A percentile compares a stretch with the other conserved stretches of the same genome.
Evolutionary conservation across 345 rosid genomes (phyloP).

Genomic region (Trapa incisa): DNA sequence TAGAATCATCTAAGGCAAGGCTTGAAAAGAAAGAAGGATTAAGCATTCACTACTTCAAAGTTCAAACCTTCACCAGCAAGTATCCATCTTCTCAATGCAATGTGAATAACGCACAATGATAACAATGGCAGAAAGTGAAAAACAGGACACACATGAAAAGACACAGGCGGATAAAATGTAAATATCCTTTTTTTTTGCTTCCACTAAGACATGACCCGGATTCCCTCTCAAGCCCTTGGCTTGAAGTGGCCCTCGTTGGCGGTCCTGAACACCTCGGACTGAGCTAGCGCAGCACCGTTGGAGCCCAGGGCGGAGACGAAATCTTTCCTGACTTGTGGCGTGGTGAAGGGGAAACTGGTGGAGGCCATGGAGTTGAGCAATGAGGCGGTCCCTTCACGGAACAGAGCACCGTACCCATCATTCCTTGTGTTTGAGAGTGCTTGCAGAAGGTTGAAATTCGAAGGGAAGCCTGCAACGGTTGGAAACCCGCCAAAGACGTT

Average conservation of each 20-base stretch:
- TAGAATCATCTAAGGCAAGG: background rate
- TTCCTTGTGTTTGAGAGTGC: slow-evolving; percentile 45
- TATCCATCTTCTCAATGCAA: slow-evolving; percentile 1
- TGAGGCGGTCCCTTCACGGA: slow-evolving; percentile 89
- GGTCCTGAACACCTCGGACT: slow-evolving; percentile 66
- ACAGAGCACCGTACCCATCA: slow-evolving; percentile 18
- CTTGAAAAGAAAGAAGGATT: background rate
- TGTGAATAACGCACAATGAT: background rate
- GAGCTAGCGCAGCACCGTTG: slow-evolving; percentile 59
- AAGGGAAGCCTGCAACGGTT: slow-evolving; percentile 44
- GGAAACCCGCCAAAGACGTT: slow-evolving; percentile 45
- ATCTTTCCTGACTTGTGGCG: slow-evolving; percentile 62
- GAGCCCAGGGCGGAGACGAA: slow-evolving; percentile 50
- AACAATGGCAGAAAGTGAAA: background rate
- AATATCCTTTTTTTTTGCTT: background rate
- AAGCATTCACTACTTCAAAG: background rate
- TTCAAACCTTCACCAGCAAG: background rate
- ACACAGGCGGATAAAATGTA: background rate
- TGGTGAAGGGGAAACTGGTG: slow-evolving; percentile 51
- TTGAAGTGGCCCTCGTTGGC: slow-evolving; percentile 80
- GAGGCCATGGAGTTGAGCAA: slow-evolving; percentile 75
- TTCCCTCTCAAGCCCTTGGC: slow-evolving; percentile 20
- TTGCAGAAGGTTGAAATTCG: slow-evolving; percentile 54
- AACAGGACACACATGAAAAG: background rate
- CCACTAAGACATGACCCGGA: background rate